Evolutionary conservation across 202 grass and related monocot species (phyloP).

Genomic region (Panicum hallii): DNA sequence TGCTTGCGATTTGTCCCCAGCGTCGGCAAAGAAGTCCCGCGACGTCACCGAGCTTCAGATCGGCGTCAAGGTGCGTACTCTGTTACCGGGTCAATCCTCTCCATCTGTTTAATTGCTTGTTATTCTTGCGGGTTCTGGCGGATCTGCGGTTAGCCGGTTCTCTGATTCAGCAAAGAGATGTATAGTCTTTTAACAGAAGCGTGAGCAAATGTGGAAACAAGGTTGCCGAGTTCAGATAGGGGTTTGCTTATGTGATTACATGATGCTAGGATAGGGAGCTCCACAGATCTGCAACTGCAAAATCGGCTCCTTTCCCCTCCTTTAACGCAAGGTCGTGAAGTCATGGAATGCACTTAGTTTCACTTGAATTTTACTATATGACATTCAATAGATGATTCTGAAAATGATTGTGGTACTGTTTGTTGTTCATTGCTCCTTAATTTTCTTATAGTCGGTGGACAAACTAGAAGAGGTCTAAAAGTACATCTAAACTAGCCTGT

Average conservation of each 20-base stretch:
- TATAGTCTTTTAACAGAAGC: neutral
- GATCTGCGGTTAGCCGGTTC: conserved; percentile 33
- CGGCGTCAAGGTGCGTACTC: conserved; percentile 69
- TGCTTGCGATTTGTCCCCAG: conserved; percentile 47
- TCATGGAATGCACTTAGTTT: conserved; percentile 1
- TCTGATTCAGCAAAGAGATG: neutral
- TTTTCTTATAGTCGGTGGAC: neutral
- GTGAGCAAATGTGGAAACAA: neutral
- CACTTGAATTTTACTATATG: neutral
- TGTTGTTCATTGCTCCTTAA: neutral
- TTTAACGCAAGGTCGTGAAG: neutral
- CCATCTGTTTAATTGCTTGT: neutral
- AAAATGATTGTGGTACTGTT: neutral
- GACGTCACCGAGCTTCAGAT: conserved; percentile 93
- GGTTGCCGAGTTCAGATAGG: neutral
- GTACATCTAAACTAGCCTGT: neutral
- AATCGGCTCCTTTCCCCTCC: neutral
- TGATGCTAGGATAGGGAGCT: neutral
- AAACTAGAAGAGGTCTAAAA: neutral
- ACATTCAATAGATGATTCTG: neutral
- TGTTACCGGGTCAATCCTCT: neutral
- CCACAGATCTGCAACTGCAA: neutral
- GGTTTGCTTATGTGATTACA: neutral
- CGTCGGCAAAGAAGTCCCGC: conserved; percentile 80
- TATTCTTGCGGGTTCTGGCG: neutral